phyloP scores from a whole-genome alignment of 78 protist species.

The Monocercomonoides exilis region DNA sequence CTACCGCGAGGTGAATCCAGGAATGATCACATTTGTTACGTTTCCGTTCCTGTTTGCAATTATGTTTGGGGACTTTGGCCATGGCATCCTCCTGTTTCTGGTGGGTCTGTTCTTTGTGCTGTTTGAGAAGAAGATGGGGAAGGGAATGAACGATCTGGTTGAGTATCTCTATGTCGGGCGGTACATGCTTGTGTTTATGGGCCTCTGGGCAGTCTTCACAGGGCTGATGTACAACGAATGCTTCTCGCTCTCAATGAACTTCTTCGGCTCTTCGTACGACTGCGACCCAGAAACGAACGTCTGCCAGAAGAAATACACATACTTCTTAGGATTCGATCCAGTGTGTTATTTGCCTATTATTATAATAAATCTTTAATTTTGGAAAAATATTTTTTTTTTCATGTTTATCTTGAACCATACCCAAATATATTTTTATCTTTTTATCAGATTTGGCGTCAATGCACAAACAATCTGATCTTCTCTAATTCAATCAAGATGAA shows the following conservation, averaged over 20 bases:
- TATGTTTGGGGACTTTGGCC: constrained; percentile 99
- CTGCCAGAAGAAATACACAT: not conserved
- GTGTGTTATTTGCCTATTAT: not conserved
- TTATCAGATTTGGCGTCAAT: constrained; percentile 7
- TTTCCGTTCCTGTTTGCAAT: constrained; percentile 99
- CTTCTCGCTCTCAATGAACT: constrained; percentile 51
- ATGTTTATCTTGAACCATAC: too few relatives aligned
- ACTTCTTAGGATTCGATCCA: not conserved
- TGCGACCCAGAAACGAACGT: not conserved
- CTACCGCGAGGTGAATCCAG: constrained; percentile 87
- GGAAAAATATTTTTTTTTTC: not conserved
- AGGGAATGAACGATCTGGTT: not conserved
- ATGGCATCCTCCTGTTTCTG: constrained; percentile 77
- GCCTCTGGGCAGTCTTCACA: constrained; percentile 79
- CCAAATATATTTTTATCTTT: not conserved
- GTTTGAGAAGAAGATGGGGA: constrained; percentile 60
- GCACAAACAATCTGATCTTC: constrained; percentile 77
- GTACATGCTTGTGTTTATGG: constrained; percentile 92
- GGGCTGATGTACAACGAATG: constrained; percentile 97
- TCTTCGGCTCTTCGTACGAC: constrained; percentile 29
- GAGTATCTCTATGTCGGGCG: constrained; percentile 86
- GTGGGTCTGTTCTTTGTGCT: constrained; percentile 44
- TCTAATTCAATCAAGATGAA: constrained; percentile 98
- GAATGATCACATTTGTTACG: constrained; percentile 79
- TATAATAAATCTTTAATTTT: too few relatives aligned